A percentile compares a stretch with the other conserved stretches of the same genome.
Evolutionary conservation across 371 early-diverging fungal species (phyloP).

Genomic region (Umbelopsis sp.): DNA sequence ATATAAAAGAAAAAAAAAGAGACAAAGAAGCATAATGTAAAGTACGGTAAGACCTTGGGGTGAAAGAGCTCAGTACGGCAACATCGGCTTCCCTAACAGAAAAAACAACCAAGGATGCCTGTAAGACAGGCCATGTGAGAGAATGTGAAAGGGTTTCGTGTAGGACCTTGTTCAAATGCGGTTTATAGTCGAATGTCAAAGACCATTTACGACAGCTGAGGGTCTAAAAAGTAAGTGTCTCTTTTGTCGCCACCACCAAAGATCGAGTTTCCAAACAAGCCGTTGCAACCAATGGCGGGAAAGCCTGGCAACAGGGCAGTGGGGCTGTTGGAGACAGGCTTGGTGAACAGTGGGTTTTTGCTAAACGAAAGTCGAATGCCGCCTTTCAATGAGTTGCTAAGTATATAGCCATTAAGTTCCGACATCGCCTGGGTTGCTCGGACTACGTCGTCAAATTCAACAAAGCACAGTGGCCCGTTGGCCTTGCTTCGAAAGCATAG

Average conservation of each 20-base stretch:
- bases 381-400: slow-evolving; percentile 82
- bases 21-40: no score
- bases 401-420: slow-evolving; percentile 69
- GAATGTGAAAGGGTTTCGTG: no score
- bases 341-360: slow-evolving; percentile 80
- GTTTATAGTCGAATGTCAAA: no score
- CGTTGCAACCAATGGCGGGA: not conserved
- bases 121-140: no score
- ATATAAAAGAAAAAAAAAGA: no score
- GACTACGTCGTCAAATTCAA: slow-evolving; percentile 84
- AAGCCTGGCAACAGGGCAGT: not conserved
- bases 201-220: slow-evolving; percentile 1
- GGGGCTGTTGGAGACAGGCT: slow-evolving; percentile 7
- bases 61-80: no score
- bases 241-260: slow-evolving; percentile 9
- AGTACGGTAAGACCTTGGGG: no score
- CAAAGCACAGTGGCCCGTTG: slow-evolving; percentile 88
- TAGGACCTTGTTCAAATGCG: no score
- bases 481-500: slow-evolving; percentile 78
- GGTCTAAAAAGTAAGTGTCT: slow-evolving; percentile 16
- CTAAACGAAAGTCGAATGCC: slow-evolving; percentile 89
- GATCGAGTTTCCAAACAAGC: not conserved
- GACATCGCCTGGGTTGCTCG: slow-evolving; percentile 82
- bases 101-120: no score
- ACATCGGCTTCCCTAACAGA: no score